Evolutionary conservation across 345 rosid species (phyloP), one percentile per base, ranked within the genome.

Genomic region (Kernera saxatilis): DNA sequence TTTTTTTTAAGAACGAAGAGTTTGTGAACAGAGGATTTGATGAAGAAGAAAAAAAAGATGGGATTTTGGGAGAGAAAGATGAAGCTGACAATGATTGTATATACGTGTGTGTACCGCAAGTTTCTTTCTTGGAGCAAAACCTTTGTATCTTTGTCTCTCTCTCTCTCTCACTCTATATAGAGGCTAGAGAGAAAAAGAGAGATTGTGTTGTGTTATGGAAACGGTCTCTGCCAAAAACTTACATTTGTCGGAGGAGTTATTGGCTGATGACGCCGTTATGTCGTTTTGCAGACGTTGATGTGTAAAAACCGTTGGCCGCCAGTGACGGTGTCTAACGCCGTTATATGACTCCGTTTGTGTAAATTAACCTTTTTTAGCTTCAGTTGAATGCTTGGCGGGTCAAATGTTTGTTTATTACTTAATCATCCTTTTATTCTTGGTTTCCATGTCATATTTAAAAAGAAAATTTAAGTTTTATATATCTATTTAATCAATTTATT

Each of bases 241-340:
- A 57, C 72, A 73, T 37, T 29, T 66, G 71, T 72, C 55, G 76
- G 71, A 19, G 40, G 44, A 53, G 46, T 63, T 63, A 72, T 63
- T 63, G 39, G 64, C 25, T 8, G 54, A 52, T 53, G 76, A 72
- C 66, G 72, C 67, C 33, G 53, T 73, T 73, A 36, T 65, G 67
- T 65, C 77, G 77, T 73, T 65, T 73, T 65, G 77, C 2, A 41
- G 59, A 56, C 66, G 72, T 65, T 65, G 14, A 36, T 64, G 35
- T 36, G 4, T 51, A 0, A 6, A 36, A 27, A 45, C 53, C 26
- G 59, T 65, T 73, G 71, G 44, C 69, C 58, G 33, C 65, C 57
- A 35, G 18, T 55, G 66, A 55, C 71, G 58, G 0, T 11, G 1
- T 73, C 53, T 73, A 44, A 64, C 77, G 71, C 71, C 66, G 77